Evolutionary conservation across 768 basidiomycete genomes (phyloP), one percentile per base, ranked within the genome.

Genomic region (Mycena epipterygia): DNA sequence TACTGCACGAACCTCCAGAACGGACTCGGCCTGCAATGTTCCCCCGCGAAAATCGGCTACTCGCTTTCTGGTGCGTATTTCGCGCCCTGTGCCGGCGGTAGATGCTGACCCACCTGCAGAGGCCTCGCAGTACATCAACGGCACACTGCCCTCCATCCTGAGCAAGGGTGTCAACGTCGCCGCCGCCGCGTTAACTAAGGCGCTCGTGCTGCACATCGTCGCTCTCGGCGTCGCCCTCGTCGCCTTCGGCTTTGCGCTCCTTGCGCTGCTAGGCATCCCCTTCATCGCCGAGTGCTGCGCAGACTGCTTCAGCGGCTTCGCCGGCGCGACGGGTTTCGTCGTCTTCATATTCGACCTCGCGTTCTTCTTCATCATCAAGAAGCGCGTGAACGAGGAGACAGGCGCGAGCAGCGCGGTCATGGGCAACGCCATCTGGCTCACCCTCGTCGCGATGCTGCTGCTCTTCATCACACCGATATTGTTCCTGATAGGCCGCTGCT

Each of bases 111-210:
- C 27, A 29, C 17, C 23, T 16, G 0, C 60, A 66, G 67, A 62
- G 41, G 44, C 30, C 37, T 67, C 65, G 64, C 90, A 91, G 92
- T 73, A 64, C 74, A 83, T 91, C 67, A 89, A 91, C 70, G 73
- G 68, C 53, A 30, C 72, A 9, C 68, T 73, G 52, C 72, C 72
- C 30, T 14, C 21, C 48, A 51, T 73, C 49, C 60, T 73, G 12
- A 68, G 55, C 72, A 49, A 42, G 1, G 39, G 51, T 29, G 64
- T 67, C 5, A 70, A 64, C 65, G 72, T 73, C 21, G 81, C 90
- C 63, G 88, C 91, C 58, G 91, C 92, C 78, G 93, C 92, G 87
- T 83, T 93, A 74, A 94, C 93, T 19, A 93, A 94, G 75, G 89
- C 89, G 23, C 87, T 94, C 65, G 86, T 94, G 63, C 85, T 94